Base-by-base conservation (phyloP, 495 filamentous ascomycete species). In the Xylaria castorea region DNA sequence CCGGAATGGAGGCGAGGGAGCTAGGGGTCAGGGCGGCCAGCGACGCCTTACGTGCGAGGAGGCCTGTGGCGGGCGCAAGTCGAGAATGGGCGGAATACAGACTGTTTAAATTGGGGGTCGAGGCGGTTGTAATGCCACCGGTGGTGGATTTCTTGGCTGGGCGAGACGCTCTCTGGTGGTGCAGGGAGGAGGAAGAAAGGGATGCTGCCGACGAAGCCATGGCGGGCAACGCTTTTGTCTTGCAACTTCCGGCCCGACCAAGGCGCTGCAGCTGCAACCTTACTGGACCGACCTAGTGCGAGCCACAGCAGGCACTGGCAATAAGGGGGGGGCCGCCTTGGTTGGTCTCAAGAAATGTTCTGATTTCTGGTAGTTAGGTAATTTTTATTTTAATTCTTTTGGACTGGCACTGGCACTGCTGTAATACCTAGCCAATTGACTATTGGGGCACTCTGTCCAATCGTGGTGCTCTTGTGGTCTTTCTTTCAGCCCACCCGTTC, bases 21-120 rank as follows among this genome's bases (percentile, higher is more conserved):
- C 83, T 84, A 66, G 86, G 89, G 42, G 89, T 92, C 71, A 92
- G 85, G 42, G 90, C 86, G 73, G 87, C 87, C 67, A 91, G 82
- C 42, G 91, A 92, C 58, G 86, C 85, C 83, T 93, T 93, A 72
- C 91, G 90, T 76, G 86, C 82, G 63, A 90, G 83, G 63, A 83
- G 81, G 73, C 84, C 82, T 61, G 81, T 77, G 63, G 78, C 75
- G 48, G 84, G 79, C 38, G 79, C 75, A 42, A 88, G 81, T 70
- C 80, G 80, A 55, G 83, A 78, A 61, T 82, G 81, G 62, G 83
- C 73, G 14, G 80, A 83, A 76, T 87, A 89, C 1, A 85, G 73
- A 62, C 82, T 79, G 74, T 83, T 83, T 57, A 89, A 80, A 74
- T 90, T 91, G 5, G 90, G 88, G 2, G 86, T 89, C 14, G 90